Base-by-base conservation (phyloP, 148 eudicot genomes). In the Polygonum aviculare region DNA sequence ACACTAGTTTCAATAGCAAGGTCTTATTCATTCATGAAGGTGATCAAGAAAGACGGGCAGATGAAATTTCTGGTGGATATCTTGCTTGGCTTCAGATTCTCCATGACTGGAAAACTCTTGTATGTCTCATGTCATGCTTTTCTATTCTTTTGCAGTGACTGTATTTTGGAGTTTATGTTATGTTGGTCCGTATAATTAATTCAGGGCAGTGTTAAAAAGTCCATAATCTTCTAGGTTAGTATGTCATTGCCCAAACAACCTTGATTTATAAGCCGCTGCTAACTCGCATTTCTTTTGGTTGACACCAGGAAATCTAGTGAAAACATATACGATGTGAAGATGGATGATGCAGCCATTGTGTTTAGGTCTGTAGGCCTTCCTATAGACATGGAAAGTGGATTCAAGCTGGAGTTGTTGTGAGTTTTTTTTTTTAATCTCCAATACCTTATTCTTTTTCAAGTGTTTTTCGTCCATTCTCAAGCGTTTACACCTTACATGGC, bases 261-360 rank as follows among this genome's bases (percentile, higher is more conserved):
- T 39, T 39, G 41, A 26, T 26, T 26, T 26, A 26, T 44, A 44
- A 44, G 57, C 57, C 19, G 3, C 57, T 12, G 9, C 21, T 9
- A 59, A 21, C 65, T 62, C 69, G 31, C 4, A 9, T 45, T 69
- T 47, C 5, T 2, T 19, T 40, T 36, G 49, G 3, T 15, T 41
- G 12, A 67, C 31, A 74, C 74, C 89, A 92, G 98, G 85, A 93
- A 87, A 88, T 80, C 86, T 41, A 87, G 89, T 35, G 69, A 76
- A 38, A 90, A 75, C 48, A 81, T 74, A 52, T 96, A 96, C 52
- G 90, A 93, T 73, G 83, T 96, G 21, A 82, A 74, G 49, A 96
- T 96, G 99, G 89, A 93, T 74, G 99, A 96, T 80, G 96, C 83
- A 33, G 99, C 97, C 15, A 87, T 95, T 16, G 77, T 92, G 76